These are phyloP conservation scores for Zangia roseola DNA, from an alignment of 768 basidiomycete genomes.

Conservation along the genomic window DNA sequence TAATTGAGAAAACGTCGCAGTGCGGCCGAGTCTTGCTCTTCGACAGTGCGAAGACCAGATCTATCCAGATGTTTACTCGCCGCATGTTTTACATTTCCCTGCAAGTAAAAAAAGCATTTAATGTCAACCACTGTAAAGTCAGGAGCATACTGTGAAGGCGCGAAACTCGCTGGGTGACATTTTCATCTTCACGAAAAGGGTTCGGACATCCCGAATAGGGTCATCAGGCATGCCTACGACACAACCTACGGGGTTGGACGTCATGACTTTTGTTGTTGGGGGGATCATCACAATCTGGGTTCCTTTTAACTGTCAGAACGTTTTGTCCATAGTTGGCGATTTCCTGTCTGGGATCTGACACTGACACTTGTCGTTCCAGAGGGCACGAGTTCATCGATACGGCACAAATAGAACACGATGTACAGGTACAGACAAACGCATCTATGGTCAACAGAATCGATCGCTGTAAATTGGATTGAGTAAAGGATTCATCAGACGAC, in stretches of 20 bases:
- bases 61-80: neutral
- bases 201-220: neutral
- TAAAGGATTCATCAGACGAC: neutral
- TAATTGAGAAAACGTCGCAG: slow-evolving; percentile 10
- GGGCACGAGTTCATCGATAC: slow-evolving; percentile 17
- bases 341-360: slow-evolving; percentile 3
- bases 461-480: slow-evolving; percentile 32
- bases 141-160: slow-evolving; percentile 9
- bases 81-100: slow-evolving; percentile 1
- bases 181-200: neutral
- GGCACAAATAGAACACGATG: slow-evolving; percentile 6
- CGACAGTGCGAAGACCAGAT: neutral
- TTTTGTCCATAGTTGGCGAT: slow-evolving; percentile 4
- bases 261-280: slow-evolving; percentile 4
- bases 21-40: slow-evolving; percentile 10
- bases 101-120: neutral
- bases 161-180: neutral
- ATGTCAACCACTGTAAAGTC: neutral
- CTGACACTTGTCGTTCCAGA: neutral
- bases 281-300: no score
- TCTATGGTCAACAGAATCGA: slow-evolving; percentile 40
- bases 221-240: slow-evolving; percentile 10
- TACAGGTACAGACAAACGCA: slow-evolving; percentile 13
- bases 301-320: neutral
- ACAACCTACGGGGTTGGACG: neutral